Base-by-base conservation (phyloP, 164 flowering plant genomes). In the Tetrastigma voinierianum region DNA sequence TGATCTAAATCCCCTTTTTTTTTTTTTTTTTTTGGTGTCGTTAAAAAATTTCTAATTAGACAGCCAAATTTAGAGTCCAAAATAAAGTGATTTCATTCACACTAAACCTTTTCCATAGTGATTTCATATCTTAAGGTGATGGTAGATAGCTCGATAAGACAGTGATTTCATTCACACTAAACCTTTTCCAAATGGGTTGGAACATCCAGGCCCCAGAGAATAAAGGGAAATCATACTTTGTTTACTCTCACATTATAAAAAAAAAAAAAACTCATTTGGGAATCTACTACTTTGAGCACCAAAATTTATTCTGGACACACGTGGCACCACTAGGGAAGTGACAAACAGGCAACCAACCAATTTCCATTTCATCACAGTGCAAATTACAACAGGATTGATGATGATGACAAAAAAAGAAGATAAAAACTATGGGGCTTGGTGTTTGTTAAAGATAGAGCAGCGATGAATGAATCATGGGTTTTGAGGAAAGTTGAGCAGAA, bases 371-470 rank as follows among this genome's bases (percentile, higher is more conserved):
- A 32, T 13, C 23, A 18, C 19, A 21, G 0, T 5, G 4, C 14
- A 32, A 8, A 46, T 19, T 3, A 43, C 2, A 17, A 1, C 23
- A 69, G 25, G 57, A n/a, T n/a, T n/a, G n/a, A n/a, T n/a, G n/a
- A 70, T 43, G 56, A 21, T 14, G 69, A 59, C 66, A 58, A 71
- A 63, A 54, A 59, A 47, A 58, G n/a, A 55, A 40, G 6, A 32
- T 1, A 32, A 32, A 32, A 32, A 32, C 6, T 32, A 32, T 23
- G 44, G 62, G 52, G 46, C 51, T 43, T 56, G 67, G 67, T 76
- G 75, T 68, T 68, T 14, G 65, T 65, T 72, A 76, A 68, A 76
- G 78, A 72, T 56, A 68, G 72, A 67, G 70, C 73, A 68, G 18
- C 13, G 69, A 52, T 67, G 65, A 25, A 52, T 67, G 65, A 25